phyloP scores from a whole-genome alignment of 768 basidiomycete genomes.

The Sutorius australiensis region DNA sequence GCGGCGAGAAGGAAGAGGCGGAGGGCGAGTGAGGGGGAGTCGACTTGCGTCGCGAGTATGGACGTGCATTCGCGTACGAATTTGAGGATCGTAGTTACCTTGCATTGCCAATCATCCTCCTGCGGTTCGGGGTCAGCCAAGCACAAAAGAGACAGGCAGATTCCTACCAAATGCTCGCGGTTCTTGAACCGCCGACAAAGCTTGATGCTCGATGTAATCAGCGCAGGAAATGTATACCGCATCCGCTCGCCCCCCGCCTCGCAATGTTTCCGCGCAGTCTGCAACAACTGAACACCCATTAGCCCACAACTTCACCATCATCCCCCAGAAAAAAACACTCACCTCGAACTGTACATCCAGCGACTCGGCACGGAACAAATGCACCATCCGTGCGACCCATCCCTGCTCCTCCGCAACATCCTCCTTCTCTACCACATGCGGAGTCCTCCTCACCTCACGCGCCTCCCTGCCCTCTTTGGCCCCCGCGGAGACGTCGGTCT shows the following conservation, averaged over 20 bases:
- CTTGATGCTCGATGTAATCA: conserved; percentile 91
- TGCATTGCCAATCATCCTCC: conserved; percentile 85
- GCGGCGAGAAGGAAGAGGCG: conserved; percentile 94
- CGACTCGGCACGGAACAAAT: conserved; percentile 87
- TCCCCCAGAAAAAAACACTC: conserved; percentile 12
- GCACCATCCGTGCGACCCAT: conserved; percentile 98
- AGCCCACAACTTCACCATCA: neutral
- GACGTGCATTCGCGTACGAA: conserved; percentile 92
- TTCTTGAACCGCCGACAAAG: conserved; percentile 89
- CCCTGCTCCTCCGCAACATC: conserved; percentile 98
- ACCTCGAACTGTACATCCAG: conserved; percentile 90
- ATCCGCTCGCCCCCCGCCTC: conserved; percentile 92
- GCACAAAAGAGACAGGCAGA: neutral
- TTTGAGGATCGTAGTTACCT: conserved; percentile 86
- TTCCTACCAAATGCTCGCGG: conserved; percentile 62
- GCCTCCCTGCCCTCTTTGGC: conserved; percentile 36
- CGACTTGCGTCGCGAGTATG: conserved; percentile 89
- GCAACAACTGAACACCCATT: conserved; percentile 61
- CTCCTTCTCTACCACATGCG: conserved; percentile 68
- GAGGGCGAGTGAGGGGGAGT: conserved; percentile 87
- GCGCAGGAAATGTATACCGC: conserved; percentile 93
- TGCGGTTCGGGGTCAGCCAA: conserved; percentile 27
- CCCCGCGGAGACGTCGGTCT: conserved; percentile 49
- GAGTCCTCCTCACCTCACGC: conserved; percentile 47
- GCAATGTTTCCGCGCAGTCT: conserved; percentile 87